Evolutionary conservation across 495 filamentous ascomycete species (phyloP).

Genomic region (Penicillium verhagenii): DNA sequence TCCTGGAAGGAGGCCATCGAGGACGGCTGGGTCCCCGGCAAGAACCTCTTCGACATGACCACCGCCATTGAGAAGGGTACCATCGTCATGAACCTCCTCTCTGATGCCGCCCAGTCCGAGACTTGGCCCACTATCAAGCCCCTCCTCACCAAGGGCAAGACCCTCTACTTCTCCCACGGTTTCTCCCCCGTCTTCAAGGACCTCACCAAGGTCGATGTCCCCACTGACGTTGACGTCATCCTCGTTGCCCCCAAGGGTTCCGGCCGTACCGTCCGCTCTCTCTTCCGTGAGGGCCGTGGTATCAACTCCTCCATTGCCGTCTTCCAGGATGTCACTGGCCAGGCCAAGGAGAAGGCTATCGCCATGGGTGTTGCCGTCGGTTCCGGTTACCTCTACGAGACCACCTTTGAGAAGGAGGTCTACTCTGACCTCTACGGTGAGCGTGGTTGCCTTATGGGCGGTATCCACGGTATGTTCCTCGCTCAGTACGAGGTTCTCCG

Average conservation of each 20-base stretch:
- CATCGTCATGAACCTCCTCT: slow-evolving; percentile 98
- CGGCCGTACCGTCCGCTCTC: slow-evolving; percentile 94
- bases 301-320: slow-evolving; percentile 99
- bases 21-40: slow-evolving; percentile 97
- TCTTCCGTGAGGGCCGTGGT: slow-evolving; percentile 96
- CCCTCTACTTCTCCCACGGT: slow-evolving; percentile 99
- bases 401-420: slow-evolving; percentile 99
- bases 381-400: slow-evolving; percentile 98
- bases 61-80: slow-evolving; percentile 92
- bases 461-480: slow-evolving; percentile 99
- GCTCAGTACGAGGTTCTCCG: slow-evolving; percentile 99
- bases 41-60: slow-evolving; percentile 96
- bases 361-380: slow-evolving; percentile 96
- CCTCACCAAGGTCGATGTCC: slow-evolving; percentile 97
- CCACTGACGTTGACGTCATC: slow-evolving; percentile 94
- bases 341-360: slow-evolving; percentile 97
- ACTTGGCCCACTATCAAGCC: slow-evolving; percentile 99
- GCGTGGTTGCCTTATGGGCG: slow-evolving; percentile 99
- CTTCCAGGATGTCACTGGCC: slow-evolving; percentile 96
- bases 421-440: slow-evolving; percentile 99
- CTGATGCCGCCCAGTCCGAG: slow-evolving; percentile 95
- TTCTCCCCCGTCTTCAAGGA: slow-evolving; percentile 99
- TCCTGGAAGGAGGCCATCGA: slow-evolving; percentile 97
- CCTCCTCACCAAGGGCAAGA: slow-evolving; percentile 98
- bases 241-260: slow-evolving; percentile 98